Evolutionary conservation across 768 basidiomycete genomes (phyloP).

Genomic region (Psilocybe sp.): DNA sequence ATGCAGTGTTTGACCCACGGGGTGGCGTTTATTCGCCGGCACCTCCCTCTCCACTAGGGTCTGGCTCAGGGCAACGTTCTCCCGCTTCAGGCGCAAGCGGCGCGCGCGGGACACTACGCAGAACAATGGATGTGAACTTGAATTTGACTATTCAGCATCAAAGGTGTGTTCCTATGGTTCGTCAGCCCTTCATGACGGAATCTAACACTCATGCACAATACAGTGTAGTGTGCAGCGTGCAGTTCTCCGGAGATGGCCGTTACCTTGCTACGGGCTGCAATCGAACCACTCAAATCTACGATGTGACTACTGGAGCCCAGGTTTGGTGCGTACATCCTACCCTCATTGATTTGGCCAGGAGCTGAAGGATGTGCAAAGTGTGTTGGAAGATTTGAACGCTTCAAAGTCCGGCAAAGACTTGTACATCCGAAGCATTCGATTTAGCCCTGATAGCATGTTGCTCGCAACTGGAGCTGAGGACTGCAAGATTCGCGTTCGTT

Average conservation of each 20-base stretch:
- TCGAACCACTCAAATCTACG: slow-evolving; percentile 91
- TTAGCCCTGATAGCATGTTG: slow-evolving; percentile 90
- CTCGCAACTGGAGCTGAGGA: slow-evolving; percentile 97
- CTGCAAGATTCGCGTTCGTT: slow-evolving; percentile 78
- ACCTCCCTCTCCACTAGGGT: too few species aligned
- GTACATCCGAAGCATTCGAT: slow-evolving; percentile 91
- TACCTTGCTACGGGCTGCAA: slow-evolving; percentile 92
- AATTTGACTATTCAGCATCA: slow-evolving; percentile 82
- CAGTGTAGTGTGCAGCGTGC: slow-evolving; percentile 80
- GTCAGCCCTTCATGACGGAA: neutral
- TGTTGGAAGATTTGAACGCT: slow-evolving; percentile 74
- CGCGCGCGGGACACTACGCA: slow-evolving; percentile 46
- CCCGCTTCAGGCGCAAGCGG: too few species aligned
- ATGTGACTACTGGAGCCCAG: slow-evolving; percentile 83
- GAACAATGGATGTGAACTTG: slow-evolving; percentile 67
- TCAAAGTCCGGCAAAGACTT: slow-evolving; percentile 69
- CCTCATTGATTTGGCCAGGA: neutral
- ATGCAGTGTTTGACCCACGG: slow-evolving; percentile 73
- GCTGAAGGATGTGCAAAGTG: slow-evolving; percentile 36
- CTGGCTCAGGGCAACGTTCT: too few species aligned
- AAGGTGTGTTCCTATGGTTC: slow-evolving; percentile 46
- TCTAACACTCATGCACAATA: slow-evolving; percentile 1
- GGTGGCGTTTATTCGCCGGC: too few species aligned
- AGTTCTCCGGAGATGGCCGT: slow-evolving; percentile 92
- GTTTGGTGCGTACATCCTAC: slow-evolving; percentile 60